phyloP scores from a whole-genome alignment of 805 yeast genomes.

The Allodekkera sacchari region DNA sequence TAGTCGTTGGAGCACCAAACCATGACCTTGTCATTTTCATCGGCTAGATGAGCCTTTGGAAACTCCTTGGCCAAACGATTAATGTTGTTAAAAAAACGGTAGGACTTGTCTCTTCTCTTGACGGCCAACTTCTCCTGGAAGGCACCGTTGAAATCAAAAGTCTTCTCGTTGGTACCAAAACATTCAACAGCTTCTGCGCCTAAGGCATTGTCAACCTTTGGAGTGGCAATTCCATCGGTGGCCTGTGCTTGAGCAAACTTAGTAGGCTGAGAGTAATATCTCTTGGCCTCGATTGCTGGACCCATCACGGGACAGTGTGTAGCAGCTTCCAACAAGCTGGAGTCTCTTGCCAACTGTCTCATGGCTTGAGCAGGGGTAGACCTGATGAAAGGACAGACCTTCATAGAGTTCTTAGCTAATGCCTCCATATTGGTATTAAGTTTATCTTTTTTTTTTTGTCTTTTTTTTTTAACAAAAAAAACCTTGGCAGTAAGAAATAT shows the following conservation, averaged over 20 bases:
- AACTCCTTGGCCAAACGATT: constrained; percentile 91
- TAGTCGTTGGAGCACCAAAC: constrained; percentile 99
- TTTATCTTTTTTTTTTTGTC: not conserved
- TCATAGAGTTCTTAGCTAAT: constrained; percentile 65
- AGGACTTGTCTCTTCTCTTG: constrained; percentile 84
- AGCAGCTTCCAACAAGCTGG: constrained; percentile 50
- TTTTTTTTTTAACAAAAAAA: too few species aligned
- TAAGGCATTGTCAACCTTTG: constrained; percentile 21
- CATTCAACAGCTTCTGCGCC: constrained; percentile 22
- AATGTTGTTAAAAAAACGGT: constrained; percentile 94
- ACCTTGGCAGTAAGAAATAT: too few species aligned
- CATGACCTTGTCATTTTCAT: constrained; percentile 75
- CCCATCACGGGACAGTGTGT: constrained; percentile 87
- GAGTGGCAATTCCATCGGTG: constrained; percentile 26
- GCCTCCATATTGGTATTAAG: constrained; percentile 56
- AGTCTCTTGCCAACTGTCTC: constrained; percentile 41
- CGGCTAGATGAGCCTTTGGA: constrained; percentile 82
- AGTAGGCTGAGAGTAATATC: constrained; percentile 40
- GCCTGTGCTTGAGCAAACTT: constrained; percentile 38
- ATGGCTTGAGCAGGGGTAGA: constrained; percentile 51
- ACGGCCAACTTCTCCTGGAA: constrained; percentile 57
- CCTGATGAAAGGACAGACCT: constrained; percentile 74
- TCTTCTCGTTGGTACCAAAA: constrained; percentile 32
- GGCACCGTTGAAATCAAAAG: constrained; percentile 66
- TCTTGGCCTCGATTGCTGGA: constrained; percentile 47